phyloP scores from a whole-genome alignment of 371 early-diverging fungal genomes.

The Mucor circinelloides region DNA sequence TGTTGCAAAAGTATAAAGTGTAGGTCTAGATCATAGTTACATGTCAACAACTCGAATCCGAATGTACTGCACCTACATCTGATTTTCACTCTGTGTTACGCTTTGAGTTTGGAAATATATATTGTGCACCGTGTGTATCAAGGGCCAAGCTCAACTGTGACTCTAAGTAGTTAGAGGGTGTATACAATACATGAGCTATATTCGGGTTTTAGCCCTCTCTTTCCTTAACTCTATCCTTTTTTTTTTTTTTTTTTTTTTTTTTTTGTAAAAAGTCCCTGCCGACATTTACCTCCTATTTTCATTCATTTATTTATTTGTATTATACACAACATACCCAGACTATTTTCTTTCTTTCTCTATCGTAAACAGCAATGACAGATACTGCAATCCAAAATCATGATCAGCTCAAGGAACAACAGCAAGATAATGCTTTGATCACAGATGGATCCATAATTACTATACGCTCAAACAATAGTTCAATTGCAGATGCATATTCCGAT shows the following conservation, averaged over 20 bases:
- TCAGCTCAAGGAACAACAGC: neutral
- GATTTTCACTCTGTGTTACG: conserved; percentile 1
- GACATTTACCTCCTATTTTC: neutral
- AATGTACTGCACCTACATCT: neutral
- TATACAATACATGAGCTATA: too few relatives aligned
- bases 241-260: neutral
- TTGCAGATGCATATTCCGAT: conserved; percentile 21
- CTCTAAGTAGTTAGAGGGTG: neutral
- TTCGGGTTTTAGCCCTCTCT: neutral
- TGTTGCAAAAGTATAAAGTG: neutral
- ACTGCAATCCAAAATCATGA: neutral
- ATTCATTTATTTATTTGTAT: neutral
- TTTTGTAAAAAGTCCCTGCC: neutral
- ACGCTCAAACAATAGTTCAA: conserved; percentile 12
- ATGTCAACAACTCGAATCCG: neutral
- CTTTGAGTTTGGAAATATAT: neutral
- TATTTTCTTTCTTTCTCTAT: neutral
- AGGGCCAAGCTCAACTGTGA: neutral
- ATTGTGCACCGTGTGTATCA: neutral
- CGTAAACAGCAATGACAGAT: neutral
- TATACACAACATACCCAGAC: neutral
- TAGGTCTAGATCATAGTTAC: neutral
- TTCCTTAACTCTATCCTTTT: neutral
- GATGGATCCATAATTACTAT: conserved; percentile 18
- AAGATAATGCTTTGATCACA: conserved; percentile 6